Evolutionary conservation across 208 protist genomes (phyloP).

Genomic region (Trypanosoma lewisi): DNA sequence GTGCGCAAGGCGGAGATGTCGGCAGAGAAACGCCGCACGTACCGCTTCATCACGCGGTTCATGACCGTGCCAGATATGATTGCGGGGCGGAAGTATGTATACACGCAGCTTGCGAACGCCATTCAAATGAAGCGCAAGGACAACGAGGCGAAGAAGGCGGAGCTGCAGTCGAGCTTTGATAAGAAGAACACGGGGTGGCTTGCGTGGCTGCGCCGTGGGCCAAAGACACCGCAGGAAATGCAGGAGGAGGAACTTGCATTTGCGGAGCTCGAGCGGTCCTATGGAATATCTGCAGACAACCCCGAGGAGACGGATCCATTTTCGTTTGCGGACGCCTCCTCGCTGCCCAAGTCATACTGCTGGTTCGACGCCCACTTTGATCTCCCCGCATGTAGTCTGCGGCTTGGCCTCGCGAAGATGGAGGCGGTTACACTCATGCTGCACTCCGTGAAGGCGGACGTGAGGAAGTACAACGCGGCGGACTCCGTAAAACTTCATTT

Average conservation of each 20-base stretch:
- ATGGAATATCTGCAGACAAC: slow-evolving; percentile 59
- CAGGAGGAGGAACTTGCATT: slow-evolving; percentile 57
- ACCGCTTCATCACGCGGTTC: slow-evolving; percentile 76
- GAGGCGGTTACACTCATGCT: slow-evolving; percentile 48
- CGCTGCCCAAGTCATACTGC: slow-evolving; percentile 65
- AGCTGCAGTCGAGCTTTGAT: slow-evolving; percentile 32
- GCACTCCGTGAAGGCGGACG: slow-evolving; percentile 42
- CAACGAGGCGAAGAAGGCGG: slow-evolving; percentile 52
- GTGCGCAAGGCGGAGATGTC: slow-evolving; percentile 67
- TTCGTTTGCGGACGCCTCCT: slow-evolving; percentile 12
- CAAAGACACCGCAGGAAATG: slow-evolving; percentile 26
- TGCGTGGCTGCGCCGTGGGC: slow-evolving; percentile 34
- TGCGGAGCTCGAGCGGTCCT: slow-evolving; percentile 52
- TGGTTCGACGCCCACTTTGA: slow-evolving; percentile 64
- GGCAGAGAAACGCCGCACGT: slow-evolving; percentile 50
- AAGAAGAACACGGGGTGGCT: slow-evolving; percentile 48
- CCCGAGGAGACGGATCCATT: slow-evolving; percentile 26
- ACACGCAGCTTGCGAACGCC: slow-evolving; percentile 72
- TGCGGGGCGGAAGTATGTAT: slow-evolving; percentile 61
- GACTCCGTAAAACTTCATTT: slow-evolving; percentile 59
- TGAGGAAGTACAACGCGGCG: slow-evolving; percentile 53
- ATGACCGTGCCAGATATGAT: slow-evolving; percentile 83
- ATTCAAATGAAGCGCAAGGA: slow-evolving; percentile 72
- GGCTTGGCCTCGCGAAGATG: slow-evolving; percentile 50
- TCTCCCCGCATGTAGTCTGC: slow-evolving; percentile 44